phyloP scores from a whole-genome alignment of 1,139 yeast genomes.

The Saccharomycopsis crataegensis region DNA sequence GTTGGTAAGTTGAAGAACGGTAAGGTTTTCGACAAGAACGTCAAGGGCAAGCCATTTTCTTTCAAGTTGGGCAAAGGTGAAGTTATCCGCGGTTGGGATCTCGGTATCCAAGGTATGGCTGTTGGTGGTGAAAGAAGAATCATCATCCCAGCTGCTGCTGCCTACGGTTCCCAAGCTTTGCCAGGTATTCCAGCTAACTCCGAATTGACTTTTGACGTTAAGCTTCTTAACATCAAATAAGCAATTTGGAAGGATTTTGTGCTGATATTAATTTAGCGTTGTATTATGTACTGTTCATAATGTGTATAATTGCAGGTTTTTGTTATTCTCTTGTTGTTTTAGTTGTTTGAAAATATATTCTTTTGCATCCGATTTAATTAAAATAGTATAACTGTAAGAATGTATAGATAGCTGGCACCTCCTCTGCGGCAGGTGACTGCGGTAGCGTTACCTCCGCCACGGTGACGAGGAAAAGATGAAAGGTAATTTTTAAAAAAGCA shows the following conservation, averaged over 20 bases:
- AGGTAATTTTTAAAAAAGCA: too few species aligned
- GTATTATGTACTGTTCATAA: not conserved
- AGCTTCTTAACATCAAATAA: constrained; percentile 83
- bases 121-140: constrained; percentile 99
- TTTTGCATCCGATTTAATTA: too few species aligned
- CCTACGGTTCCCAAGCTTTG: constrained; percentile 86
- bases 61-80: constrained; percentile 95
- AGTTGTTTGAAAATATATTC: not conserved
- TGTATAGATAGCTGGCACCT: too few species aligned
- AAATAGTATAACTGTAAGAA: too few species aligned
- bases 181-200: constrained; percentile 98
- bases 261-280: not conserved
- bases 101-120: constrained; percentile 98
- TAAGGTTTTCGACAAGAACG: constrained; percentile 92
- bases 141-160: constrained; percentile 91
- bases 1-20: constrained; percentile 97
- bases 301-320: not conserved
- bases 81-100: constrained; percentile 97
- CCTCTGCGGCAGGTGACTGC: too few species aligned
- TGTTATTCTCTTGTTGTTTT: not conserved
- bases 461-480: too few species aligned
- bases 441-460: too few species aligned
- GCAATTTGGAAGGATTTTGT: not conserved
- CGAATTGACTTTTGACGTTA: constrained; percentile 91
- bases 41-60: constrained; percentile 90